Conservation (phyloP, 208 protist species). For the Crithidia thermophila region DNA sequence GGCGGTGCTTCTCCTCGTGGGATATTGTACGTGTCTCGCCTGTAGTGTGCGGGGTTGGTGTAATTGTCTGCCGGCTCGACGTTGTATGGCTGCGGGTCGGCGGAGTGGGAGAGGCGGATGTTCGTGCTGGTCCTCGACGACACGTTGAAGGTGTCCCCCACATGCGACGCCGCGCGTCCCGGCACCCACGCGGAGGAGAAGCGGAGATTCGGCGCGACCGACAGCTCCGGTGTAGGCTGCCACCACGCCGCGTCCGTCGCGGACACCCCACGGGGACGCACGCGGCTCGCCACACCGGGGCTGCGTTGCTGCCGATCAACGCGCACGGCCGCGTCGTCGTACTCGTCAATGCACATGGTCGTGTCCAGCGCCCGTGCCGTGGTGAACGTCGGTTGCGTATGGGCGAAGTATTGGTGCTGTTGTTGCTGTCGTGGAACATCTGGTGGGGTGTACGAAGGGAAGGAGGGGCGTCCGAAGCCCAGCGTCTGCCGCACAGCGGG, state of each 20-base stretch:
- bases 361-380: not conserved
- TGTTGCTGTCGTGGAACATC: too few relatives aligned
- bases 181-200: constrained; percentile 9
- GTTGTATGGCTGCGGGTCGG: constrained; percentile 17
- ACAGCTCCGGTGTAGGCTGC: constrained; percentile 24
- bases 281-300: constrained; percentile 18
- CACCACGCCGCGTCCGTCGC: constrained; percentile 58
- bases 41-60: not conserved
- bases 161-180: not conserved
- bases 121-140: not conserved
- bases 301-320: not conserved
- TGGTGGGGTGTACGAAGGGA: not conserved
- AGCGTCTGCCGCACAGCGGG: not conserved
- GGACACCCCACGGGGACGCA: constrained; percentile 50
- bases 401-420: too few relatives aligned
- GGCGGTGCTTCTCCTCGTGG: constrained; percentile 2
- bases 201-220: constrained; percentile 26
- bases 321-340: constrained; percentile 31
- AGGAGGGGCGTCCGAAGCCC: not conserved
- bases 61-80: not conserved
- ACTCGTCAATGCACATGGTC: constrained; percentile 53
- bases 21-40: not conserved
- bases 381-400: too few relatives aligned
- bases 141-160: too few relatives aligned
- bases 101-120: not conserved